These are phyloP conservation scores for Dalechampia spathulata DNA, from an alignment of 441 rosid species.

Conservation along the genomic window DNA sequence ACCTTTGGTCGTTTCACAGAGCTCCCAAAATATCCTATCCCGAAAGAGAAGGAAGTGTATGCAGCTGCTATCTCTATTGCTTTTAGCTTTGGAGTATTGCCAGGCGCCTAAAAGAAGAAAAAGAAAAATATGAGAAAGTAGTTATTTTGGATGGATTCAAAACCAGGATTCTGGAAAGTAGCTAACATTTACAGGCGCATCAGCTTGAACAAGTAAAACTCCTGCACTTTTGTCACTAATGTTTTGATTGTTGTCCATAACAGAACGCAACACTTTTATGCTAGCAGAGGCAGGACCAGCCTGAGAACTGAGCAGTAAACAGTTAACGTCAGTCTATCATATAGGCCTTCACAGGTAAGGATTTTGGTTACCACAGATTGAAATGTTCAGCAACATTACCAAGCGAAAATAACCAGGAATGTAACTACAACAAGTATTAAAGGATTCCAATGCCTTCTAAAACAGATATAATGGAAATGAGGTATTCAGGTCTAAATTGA, in stretches of 20 bases:
- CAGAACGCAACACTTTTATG: slow-evolving; percentile 51
- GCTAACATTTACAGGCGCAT: slow-evolving; percentile 53
- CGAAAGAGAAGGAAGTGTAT: slow-evolving; percentile 71
- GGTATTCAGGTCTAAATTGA: no score
- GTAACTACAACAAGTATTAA: no score
- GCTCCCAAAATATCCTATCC: slow-evolving; percentile 83
- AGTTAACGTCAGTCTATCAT: slow-evolving; percentile 11
- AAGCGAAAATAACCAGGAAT: no score
- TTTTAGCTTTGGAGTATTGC: slow-evolving; percentile 43
- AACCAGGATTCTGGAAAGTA: neutral
- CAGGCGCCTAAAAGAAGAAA: slow-evolving; percentile 34
- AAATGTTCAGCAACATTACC: no score
- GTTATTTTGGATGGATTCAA: neutral
- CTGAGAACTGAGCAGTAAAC: slow-evolving; percentile 49
- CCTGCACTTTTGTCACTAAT: slow-evolving; percentile 58
- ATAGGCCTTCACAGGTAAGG: no score
- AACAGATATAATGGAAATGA: no score
- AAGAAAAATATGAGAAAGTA: slow-evolving; percentile 12
- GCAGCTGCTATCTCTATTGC: slow-evolving; percentile 89
- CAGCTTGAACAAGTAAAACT: slow-evolving; percentile 71
- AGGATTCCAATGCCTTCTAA: no score
- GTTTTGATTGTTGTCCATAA: slow-evolving; percentile 35
- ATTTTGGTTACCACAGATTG: no score
- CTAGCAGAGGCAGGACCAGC: slow-evolving; percentile 93
- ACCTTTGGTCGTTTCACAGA: slow-evolving; percentile 82